phyloP scores from a whole-genome alignment of 1,284 basidiomycete genomes.

The Cryptococcus jaspeensis region DNA sequence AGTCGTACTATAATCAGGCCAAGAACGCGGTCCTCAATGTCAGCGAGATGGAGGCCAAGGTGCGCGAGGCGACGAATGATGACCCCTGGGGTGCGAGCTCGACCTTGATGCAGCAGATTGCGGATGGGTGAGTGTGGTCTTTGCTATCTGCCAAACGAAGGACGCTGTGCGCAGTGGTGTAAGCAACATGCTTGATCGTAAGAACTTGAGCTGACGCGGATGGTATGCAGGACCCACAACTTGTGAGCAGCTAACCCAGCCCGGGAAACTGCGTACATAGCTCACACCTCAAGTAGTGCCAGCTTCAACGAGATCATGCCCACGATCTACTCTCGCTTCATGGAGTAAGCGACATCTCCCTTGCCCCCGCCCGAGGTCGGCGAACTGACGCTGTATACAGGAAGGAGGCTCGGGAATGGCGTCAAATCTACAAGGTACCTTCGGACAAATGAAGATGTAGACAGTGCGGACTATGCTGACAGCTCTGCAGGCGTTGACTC shows the following conservation, averaged over 20 bases:
- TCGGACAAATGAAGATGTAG: neutral
- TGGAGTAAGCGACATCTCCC: slow-evolving; percentile 83
- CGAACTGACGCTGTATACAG: slow-evolving; percentile 76
- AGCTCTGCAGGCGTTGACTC: slow-evolving; percentile 66
- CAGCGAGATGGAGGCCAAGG: slow-evolving; percentile 96
- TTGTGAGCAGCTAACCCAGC: slow-evolving; percentile 19
- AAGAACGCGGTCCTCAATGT: slow-evolving; percentile 76
- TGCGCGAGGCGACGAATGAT: slow-evolving; percentile 95
- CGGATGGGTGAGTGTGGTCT: slow-evolving; percentile 69
- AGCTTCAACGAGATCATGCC: slow-evolving; percentile 99
- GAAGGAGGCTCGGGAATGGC: slow-evolving; percentile 97
- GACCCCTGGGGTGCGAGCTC: slow-evolving; percentile 99
- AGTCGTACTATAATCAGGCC: slow-evolving; percentile 87
- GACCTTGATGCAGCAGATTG: slow-evolving; percentile 98
- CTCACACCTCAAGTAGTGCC: slow-evolving; percentile 60
- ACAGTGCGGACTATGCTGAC: slow-evolving; percentile 5
- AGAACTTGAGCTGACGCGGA: slow-evolving; percentile 1
- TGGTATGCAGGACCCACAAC: slow-evolving; percentile 35
- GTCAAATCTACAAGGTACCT: slow-evolving; percentile 94
- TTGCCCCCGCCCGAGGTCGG: neutral
- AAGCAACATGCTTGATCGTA: neutral
- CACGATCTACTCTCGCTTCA: slow-evolving; percentile 87
- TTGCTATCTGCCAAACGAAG: neutral
- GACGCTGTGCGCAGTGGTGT: neutral
- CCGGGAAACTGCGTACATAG: neutral